phyloP scores from a whole-genome alignment of 2,329 filamentous ascomycete species.

The Epichloe sp. region DNA sequence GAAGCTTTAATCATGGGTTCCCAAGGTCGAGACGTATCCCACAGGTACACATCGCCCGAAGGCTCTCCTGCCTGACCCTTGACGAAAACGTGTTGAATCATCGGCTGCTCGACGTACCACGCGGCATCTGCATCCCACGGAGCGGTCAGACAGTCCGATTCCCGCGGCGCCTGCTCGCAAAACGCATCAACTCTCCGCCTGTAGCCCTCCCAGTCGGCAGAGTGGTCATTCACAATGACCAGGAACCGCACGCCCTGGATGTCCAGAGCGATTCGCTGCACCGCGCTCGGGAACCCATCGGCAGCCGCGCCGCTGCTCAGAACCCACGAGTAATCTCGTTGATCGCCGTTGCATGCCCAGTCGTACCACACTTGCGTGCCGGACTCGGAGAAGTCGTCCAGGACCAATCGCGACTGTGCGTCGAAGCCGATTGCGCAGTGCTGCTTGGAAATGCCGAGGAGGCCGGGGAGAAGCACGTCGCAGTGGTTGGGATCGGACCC shows the following conservation, averaged over 20 bases:
- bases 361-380: slow-evolving; percentile 31
- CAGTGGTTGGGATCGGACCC: slow-evolving; percentile 23
- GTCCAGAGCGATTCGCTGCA: slow-evolving; percentile 24
- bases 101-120: not conserved
- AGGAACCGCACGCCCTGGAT: slow-evolving; percentile 27
- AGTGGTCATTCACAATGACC: slow-evolving; percentile 24
- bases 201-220: slow-evolving; percentile 19
- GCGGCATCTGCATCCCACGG: not conserved
- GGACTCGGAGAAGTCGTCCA: slow-evolving; percentile 23
- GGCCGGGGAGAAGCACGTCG: slow-evolving; percentile 24
- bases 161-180: slow-evolving; percentile 15
- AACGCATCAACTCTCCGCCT: slow-evolving; percentile 21
- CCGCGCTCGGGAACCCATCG: slow-evolving; percentile 15
- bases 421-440: slow-evolving; percentile 28
- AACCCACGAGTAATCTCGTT: slow-evolving; percentile 22
- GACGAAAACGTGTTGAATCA: slow-evolving; percentile 24
- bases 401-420: slow-evolving; percentile 22
- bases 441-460: slow-evolving; percentile 20
- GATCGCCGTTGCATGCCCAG: slow-evolving; percentile 25
- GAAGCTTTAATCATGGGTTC: slow-evolving; percentile 29
- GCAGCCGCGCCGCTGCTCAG: slow-evolving; percentile 11
- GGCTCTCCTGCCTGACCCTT: slow-evolving; percentile 21
- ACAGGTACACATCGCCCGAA: slow-evolving; percentile 25
- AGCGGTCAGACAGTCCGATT: slow-evolving; percentile 12
- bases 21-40: slow-evolving; percentile 28